phyloP scores from a whole-genome alignment of 2,329 filamentous ascomycete species.

The Aspergillus tanneri region DNA sequence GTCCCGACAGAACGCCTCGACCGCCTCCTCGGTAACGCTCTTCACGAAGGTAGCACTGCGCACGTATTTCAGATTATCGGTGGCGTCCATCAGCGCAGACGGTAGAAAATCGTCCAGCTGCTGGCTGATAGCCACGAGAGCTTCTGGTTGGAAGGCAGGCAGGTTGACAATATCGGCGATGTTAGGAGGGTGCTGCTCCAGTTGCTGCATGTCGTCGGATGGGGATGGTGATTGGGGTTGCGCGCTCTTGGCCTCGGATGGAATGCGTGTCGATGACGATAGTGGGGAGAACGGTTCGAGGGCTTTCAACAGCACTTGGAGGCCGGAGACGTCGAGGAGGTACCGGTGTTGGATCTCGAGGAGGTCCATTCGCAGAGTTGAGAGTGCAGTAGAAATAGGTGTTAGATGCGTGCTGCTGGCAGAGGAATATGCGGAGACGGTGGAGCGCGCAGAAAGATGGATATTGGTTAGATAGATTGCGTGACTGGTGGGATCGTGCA shows the following conservation, averaged over 20 bases:
- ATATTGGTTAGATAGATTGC: constrained; percentile 54
- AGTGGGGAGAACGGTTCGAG: constrained; percentile 46
- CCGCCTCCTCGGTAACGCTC: constrained; percentile 76
- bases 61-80: constrained; percentile 73
- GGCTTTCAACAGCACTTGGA: constrained; percentile 63
- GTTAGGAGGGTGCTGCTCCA: constrained; percentile 39
- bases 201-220: constrained; percentile 21
- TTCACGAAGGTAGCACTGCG: constrained; percentile 70
- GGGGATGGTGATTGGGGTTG: neutral
- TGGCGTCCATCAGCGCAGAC: constrained; percentile 87
- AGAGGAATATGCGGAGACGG: constrained; percentile 55
- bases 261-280: constrained; percentile 14
- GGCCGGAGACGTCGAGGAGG: constrained; percentile 71
- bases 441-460: constrained; percentile 42
- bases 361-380: constrained; percentile 50
- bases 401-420: constrained; percentile 59
- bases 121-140: constrained; percentile 68
- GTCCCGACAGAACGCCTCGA: constrained; percentile 77
- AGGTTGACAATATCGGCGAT: constrained; percentile 57
- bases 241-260: neutral
- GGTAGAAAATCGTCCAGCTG: constrained; percentile 86
- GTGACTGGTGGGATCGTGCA: constrained; percentile 40
- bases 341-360: constrained; percentile 68
- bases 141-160: constrained; percentile 58
- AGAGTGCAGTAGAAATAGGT: constrained; percentile 57